Base-by-base conservation (phyloP, 1,284 basidiomycete species). In the Microstroma glucosiphilum region DNA sequence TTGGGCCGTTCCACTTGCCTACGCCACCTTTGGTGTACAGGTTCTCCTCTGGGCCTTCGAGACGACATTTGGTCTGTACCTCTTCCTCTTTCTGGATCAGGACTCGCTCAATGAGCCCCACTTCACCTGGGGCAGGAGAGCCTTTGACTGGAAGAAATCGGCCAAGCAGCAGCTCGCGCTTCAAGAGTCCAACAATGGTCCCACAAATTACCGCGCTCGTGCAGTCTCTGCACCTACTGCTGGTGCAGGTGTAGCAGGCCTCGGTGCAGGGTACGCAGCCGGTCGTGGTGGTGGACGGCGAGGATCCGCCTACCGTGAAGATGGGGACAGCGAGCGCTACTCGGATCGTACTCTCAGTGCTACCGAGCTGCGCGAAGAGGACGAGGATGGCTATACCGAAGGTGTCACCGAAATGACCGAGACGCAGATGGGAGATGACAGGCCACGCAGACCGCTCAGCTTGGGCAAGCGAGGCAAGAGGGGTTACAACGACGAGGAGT, bases 31-130 rank as follows among this genome's bases (percentile, higher is more conserved):
- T 60, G 80, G 80, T 13, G 62, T 80, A 1, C 72, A 78, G 61
- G 71, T 66, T 1, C 59, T 71, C 15, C 70, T 80, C 23, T 76
- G 73, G 46, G 68, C 67, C 23, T 62, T 79, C 59, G 76, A 76
- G 60, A 17, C 63, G 11, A 46, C 72, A 4, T 68, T 75, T 54
- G 70, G 67, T 11, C 42, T 69, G 23, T 80, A 80, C 70, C 76
- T 75, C 61, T 79, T 80, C 62, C 69, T 80, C 13, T 76, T 75
- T 60, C 65, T 80, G 51, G 80, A 80, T 51, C 79, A 80, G 62
- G 79, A 80, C 86, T 89, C 62, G 4, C 57, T 78, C 89, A 75
- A 72, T 62, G 77, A 79, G 61, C 71, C 73, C 6, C 71, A 74
- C 63, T 79, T 73, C 53, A 68, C 73, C 23, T 79, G 77, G 77